phyloP scores from a whole-genome alignment of 768 basidiomycete species.

The Phallus indusiatus region DNA sequence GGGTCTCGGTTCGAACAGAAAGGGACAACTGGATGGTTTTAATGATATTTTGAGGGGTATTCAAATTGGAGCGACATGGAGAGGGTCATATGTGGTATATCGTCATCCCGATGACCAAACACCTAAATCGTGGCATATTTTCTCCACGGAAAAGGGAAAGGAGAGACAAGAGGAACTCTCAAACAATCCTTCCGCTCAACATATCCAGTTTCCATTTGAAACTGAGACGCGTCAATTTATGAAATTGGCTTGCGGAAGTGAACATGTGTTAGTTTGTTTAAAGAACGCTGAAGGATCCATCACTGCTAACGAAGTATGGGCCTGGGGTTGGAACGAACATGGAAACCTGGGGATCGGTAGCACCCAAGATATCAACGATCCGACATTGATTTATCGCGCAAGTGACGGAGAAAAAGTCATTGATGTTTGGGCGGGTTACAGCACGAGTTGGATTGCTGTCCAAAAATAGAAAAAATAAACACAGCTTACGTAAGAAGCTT shows the following conservation, averaged over 20 bases:
- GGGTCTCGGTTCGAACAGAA: conserved; percentile 62
- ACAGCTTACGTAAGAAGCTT: neutral
- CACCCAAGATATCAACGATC: conserved; percentile 41
- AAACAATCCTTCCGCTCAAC: conserved; percentile 11
- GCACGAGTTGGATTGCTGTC: conserved; percentile 37
- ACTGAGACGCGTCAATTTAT: conserved; percentile 13
- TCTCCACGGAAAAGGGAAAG: conserved; percentile 43
- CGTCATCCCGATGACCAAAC: conserved; percentile 12
- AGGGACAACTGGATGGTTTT: conserved; percentile 49
- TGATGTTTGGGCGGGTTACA: conserved; percentile 40
- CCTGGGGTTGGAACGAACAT: conserved; percentile 99
- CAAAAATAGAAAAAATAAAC: neutral
- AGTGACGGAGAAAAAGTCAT: conserved; percentile 10
- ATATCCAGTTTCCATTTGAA: conserved; percentile 25
- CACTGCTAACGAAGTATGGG: conserved; percentile 45
- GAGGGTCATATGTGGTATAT: conserved; percentile 52
- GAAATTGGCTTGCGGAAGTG: conserved; percentile 65
- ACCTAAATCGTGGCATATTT: conserved; percentile 17
- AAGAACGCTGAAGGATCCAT: neutral
- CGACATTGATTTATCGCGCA: conserved; percentile 30
- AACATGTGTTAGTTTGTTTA: conserved; percentile 55
- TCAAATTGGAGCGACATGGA: conserved; percentile 63
- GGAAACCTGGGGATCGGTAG: conserved; percentile 76
- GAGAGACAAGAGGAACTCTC: conserved; percentile 47
- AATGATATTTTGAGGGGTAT: neutral